Conservation (phyloP, 2,329 filamentous ascomycete species). For the Pestalotiopsis sp. region DNA sequence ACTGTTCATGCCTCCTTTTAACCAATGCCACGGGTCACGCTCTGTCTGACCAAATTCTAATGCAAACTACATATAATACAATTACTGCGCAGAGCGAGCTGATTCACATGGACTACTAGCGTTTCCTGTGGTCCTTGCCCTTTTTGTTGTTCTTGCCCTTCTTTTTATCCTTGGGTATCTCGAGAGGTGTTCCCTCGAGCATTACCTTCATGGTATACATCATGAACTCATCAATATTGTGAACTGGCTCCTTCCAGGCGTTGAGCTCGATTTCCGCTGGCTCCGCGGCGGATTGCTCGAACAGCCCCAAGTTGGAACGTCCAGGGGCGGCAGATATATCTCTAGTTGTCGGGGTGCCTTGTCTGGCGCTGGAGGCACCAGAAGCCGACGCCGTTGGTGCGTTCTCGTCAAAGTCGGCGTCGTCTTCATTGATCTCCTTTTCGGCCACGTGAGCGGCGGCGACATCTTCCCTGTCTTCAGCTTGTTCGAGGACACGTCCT, state of each 20-base stretch:
- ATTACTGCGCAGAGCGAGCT: not conserved
- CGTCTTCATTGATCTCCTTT: constrained; percentile 85
- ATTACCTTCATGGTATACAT: constrained; percentile 66
- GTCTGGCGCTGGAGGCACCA: constrained; percentile 50
- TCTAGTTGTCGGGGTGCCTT: constrained; percentile 48
- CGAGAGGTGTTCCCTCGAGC: constrained; percentile 60
- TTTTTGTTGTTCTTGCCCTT: constrained; percentile 57
- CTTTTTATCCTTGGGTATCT: constrained; percentile 66
- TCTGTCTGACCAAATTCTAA: not conserved
- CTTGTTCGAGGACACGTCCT: constrained; percentile 78
- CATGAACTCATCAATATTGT: constrained; percentile 76
- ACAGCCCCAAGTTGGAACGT: constrained; percentile 38
- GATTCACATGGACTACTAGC: constrained; percentile 27
- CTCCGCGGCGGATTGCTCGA: constrained; percentile 37
- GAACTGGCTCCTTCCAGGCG: constrained; percentile 59
- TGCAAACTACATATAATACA: not conserved
- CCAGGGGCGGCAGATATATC: constrained; percentile 37
- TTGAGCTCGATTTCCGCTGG: constrained; percentile 52
- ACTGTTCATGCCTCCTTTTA: no score
- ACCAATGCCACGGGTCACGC: not conserved
- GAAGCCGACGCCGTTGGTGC: constrained; percentile 44
- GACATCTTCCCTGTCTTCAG: constrained; percentile 87
- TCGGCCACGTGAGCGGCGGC: constrained; percentile 84
- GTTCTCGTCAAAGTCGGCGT: constrained; percentile 80
- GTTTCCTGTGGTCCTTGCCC: constrained; percentile 59